Base-by-base conservation (phyloP, 2,329 filamentous ascomycete species). In the Aspergillus piperis region DNA sequence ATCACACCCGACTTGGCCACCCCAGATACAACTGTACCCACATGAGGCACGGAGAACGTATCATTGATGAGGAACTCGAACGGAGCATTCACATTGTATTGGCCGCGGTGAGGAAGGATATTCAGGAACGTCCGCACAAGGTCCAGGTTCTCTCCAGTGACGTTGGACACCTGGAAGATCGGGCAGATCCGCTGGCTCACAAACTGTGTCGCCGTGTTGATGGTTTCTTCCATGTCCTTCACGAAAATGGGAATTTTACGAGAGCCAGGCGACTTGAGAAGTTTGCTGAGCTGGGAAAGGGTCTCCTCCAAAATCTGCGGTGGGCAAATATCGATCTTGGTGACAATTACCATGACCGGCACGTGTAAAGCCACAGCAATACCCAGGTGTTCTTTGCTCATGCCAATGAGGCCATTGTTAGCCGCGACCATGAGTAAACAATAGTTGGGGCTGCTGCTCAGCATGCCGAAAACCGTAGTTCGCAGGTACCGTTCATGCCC, bases 51-150 rank as follows among this genome's bases (percentile, higher is more conserved):
- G 0, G 93, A 97, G 82, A 98, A 99, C 0, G 92, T 98, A 74
- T 99, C 95, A 72, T 98, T 99, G 65, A 99, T 86, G 62, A 96
- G 89, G 68, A 98, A 97, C 73, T 98, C 95, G 66, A 98, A 96
- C 0, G 93, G 89, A 0, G 91, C 92, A 50, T 91, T 88, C 17
- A 88, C 83, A 73, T 98, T 91, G 75, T 98, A 98, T 62, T 94
- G 90, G 53, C 94, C 94, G 68, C 97, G 91, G 68, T 96, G 93
- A 1, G 95, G 95, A 3, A 99, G 83, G 62, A 98, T 96, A 70
- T 98, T 98, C 57, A 99, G 80, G 75, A 99, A 99, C 0, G 89
- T 91, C 57, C 94, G 89, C 5, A 99, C 92, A 4, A 97, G 84
- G 64, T 97, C 91, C 49, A 99, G 84, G 62, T 91, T 92, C 76